Base-by-base conservation (phyloP, 768 basidiomycete genomes). In the Serendipita sp. region DNA sequence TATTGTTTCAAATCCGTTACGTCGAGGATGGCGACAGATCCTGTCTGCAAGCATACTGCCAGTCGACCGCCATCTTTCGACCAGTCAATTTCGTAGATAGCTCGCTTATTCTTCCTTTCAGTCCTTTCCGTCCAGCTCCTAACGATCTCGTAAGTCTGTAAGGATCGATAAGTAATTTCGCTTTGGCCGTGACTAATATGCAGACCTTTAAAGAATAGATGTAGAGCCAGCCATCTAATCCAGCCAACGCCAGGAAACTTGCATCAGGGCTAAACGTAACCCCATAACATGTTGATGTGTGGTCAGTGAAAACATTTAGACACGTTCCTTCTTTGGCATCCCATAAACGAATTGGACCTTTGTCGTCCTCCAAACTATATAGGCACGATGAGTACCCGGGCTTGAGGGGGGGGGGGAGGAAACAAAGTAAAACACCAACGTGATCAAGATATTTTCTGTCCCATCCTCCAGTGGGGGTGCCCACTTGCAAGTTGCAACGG, bases 1-100 rank as follows among this genome's bases (percentile, higher is more conserved):
- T 20, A 48, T 20, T 48, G n/a, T 48, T 48, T 28, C 20, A 48
- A 28, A 48, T 48, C 26, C 9, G 45, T 48, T 48, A 48, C 45
- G n/a, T 48, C 45, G 7, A 48, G 45, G 26, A 48, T 28, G 20
- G 45, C 45, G 45, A 48, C 45, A 48, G 45, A 5, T 9, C 45
- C 45, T 9, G n/a, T 48, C 1, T 20, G 26, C 5, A 48, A n/a
- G 20, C 53, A 58, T n/a, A 33, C 53, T n/a, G 53, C 53, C 24
- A 58, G 24, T 33, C 53, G 53, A n/a, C 30, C 30, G 24, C 53
- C 53, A 33, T 58, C 53, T 9, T 34, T 58, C 13, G 17, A n/a
- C 53, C 53, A 58, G n/a, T 58, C 53, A 28, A 34, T 33, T n/a
- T 58, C 53, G 53, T 58, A 58, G 4, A 58, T 30, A 11, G 26